These are phyloP conservation scores for Canavalia gladiata DNA, from an alignment of 306 rosid species.

Conservation along the genomic window DNA sequence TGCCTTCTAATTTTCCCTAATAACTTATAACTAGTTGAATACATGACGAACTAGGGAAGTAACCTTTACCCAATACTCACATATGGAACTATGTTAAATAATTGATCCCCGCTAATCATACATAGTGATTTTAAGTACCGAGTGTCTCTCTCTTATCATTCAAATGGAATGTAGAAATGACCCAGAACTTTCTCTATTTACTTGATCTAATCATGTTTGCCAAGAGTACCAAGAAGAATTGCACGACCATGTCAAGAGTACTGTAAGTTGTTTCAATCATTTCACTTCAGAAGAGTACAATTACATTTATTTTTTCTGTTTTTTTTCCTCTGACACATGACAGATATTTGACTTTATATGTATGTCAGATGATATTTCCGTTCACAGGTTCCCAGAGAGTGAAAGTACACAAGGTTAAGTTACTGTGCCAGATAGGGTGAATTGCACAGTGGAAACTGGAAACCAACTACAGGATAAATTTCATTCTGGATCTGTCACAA, in stretches of 20 bases:
- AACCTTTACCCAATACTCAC: too few relatives aligned
- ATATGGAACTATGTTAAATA: too few relatives aligned
- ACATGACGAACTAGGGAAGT: too few relatives aligned
- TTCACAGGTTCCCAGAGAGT: not conserved
- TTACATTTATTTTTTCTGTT: not conserved
- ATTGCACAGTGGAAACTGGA: constrained; percentile 20
- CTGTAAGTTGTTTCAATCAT: not conserved
- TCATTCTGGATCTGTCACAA: constrained; percentile 19
- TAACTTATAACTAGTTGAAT: too few relatives aligned
- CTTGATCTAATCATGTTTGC: not conserved
- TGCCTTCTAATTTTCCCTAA: too few relatives aligned
- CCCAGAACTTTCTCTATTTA: not conserved
- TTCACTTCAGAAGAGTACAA: not conserved
- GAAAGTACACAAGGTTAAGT: not conserved
- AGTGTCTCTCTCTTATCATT: too few relatives aligned
- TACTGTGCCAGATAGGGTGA: constrained; percentile 22
- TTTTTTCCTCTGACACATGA: not conserved
- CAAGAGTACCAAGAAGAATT: not conserved
- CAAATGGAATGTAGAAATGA: not conserved
- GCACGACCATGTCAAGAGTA: not conserved
- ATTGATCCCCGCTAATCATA: too few relatives aligned
- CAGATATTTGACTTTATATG: not conserved
- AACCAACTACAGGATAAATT: constrained; percentile 27
- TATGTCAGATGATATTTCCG: not conserved
- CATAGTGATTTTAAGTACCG: too few relatives aligned